phyloP scores from a whole-genome alignment of 805 yeast genomes.

The Henningerozyma blattae region DNA sequence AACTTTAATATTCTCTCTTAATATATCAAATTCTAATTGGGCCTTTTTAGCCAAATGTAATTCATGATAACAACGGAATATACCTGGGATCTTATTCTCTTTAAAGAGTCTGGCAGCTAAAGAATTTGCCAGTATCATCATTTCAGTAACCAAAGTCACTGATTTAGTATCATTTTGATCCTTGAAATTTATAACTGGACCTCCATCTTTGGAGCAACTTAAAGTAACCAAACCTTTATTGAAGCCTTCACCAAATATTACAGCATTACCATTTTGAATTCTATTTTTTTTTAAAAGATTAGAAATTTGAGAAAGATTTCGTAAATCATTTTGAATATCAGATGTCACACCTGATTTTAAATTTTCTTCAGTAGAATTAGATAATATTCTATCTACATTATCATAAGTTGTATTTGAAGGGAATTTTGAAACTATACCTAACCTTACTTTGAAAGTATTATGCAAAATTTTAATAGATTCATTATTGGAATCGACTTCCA shows the following conservation, averaged over 20 bases:
- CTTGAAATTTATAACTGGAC: conserved; percentile 10
- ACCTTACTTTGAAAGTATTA: conserved; percentile 25
- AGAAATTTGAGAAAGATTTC: conserved; percentile 21
- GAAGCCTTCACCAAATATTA: conserved; percentile 28
- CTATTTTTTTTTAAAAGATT: conserved; percentile 19
- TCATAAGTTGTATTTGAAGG: conserved; percentile 44
- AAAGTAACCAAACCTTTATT: conserved; percentile 16
- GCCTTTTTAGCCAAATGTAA: conserved; percentile 21
- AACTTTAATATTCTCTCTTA: conserved; percentile 14
- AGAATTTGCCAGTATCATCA: conserved; percentile 74
- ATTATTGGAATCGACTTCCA: conserved; percentile 18
- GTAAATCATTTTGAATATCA: conserved; percentile 24
- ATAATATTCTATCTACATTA: conserved; percentile 43
- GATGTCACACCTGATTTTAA: conserved; percentile 2
- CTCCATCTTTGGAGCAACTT: conserved; percentile 4
- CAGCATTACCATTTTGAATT: conserved; percentile 26
- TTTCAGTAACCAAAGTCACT: conserved; percentile 59
- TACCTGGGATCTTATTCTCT: conserved; percentile 36
- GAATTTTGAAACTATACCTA: conserved; percentile 35
- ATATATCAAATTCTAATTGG: conserved; percentile 9
- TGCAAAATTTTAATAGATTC: conserved; percentile 12
- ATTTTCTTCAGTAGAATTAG: conserved; percentile 8
- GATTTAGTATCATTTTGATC: conserved; percentile 33
- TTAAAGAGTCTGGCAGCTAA: conserved; percentile 39
- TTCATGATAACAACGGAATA: conserved; percentile 28